phyloP scores from a whole-genome alignment of 768 basidiomycete species.

The Phylloporus arenicola region DNA sequence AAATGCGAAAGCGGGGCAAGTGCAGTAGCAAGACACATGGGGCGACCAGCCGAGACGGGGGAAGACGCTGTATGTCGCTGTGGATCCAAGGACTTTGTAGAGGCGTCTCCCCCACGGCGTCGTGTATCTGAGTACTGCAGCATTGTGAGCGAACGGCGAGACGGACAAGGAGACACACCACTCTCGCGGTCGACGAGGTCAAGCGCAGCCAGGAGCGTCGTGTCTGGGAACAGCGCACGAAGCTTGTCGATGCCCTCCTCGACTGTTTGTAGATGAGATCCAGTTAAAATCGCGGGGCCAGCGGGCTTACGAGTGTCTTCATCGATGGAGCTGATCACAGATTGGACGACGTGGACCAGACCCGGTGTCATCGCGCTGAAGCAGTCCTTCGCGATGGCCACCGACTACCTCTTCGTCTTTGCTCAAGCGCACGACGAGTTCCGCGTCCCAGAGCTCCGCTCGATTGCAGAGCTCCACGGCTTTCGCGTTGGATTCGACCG shows the following conservation, averaged over 20 bases:
- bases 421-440: slow-evolving; percentile 81
- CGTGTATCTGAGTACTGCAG: slow-evolving; percentile 54
- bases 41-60: slow-evolving; percentile 41
- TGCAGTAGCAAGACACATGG: slow-evolving; percentile 53
- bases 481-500: slow-evolving; percentile 49
- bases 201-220: slow-evolving; percentile 60
- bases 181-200: slow-evolving; percentile 71
- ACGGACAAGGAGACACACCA: slow-evolving; percentile 37
- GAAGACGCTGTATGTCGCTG: slow-evolving; percentile 54
- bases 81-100: slow-evolving; percentile 67
- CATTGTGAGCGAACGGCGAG: not conserved
- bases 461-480: slow-evolving; percentile 67
- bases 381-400: not conserved
- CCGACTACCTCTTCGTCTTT: slow-evolving; percentile 62
- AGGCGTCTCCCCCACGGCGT: slow-evolving; percentile 53
- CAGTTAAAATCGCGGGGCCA: not conserved
- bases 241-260: slow-evolving; percentile 56
- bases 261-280: slow-evolving; percentile 22
- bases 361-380: slow-evolving; percentile 18
- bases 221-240: slow-evolving; percentile 55
- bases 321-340: slow-evolving; percentile 30
- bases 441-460: slow-evolving; percentile 75
- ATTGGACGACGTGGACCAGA: slow-evolving; percentile 26
- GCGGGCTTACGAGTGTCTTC: slow-evolving; percentile 28
- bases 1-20: slow-evolving; percentile 69